phyloP scores from a whole-genome alignment of 2,329 filamentous ascomycete species.

The Teratosphaeria gauchensis region DNA sequence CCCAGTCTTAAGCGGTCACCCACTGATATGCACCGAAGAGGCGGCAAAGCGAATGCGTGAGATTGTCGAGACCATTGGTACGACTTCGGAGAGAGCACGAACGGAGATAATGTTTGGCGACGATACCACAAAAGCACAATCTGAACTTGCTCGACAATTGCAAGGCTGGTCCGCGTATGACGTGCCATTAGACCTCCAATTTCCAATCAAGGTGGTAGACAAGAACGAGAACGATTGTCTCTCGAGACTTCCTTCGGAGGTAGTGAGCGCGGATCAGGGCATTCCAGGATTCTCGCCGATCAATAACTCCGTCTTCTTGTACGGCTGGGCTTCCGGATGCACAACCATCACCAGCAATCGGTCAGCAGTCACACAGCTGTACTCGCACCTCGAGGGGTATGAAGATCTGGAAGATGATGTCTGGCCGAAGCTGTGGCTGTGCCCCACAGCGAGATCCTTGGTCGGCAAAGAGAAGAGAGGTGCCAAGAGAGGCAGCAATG shows the following conservation, averaged over 20 bases:
- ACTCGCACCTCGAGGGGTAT: constrained; percentile 46
- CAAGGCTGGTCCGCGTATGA: constrained; percentile 43
- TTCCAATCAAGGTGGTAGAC: constrained; percentile 52
- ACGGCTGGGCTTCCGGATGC: constrained; percentile 54
- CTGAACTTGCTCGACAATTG: constrained; percentile 23
- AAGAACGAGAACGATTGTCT: constrained; percentile 30
- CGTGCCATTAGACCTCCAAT: constrained; percentile 43
- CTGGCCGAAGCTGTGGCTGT: constrained; percentile 56
- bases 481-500: background rate
- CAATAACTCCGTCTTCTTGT: constrained; percentile 62
- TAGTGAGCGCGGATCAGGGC: constrained; percentile 35
- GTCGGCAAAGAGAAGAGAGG: constrained; percentile 52
- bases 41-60: constrained; percentile 58
- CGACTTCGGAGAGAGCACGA: constrained; percentile 49
- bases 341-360: constrained; percentile 66
- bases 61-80: constrained; percentile 56
- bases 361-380: constrained; percentile 56
- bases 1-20: constrained; percentile 46
- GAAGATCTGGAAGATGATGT: constrained; percentile 38
- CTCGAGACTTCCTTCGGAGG: constrained; percentile 36
- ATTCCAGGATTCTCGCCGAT: constrained; percentile 43
- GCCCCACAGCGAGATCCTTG: constrained; percentile 54
- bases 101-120: constrained; percentile 50
- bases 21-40: constrained; percentile 56
- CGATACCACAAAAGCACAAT: constrained; percentile 23